These are phyloP conservation scores for Alternaria consortialis DNA, from an alignment of 2,329 filamentous ascomycete species.

Conservation along the genomic window DNA sequence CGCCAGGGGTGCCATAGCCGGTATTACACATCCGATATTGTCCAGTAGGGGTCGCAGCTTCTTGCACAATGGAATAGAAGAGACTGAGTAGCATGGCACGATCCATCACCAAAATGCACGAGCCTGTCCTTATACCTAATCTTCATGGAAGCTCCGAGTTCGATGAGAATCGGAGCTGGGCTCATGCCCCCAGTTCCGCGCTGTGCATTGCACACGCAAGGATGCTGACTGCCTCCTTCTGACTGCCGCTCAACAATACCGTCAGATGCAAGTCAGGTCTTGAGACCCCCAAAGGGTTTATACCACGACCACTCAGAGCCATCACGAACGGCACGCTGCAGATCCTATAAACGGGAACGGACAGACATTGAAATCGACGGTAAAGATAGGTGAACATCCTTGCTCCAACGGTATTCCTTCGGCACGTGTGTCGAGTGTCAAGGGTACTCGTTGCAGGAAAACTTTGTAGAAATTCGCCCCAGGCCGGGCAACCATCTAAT, in stretches of 20 bases:
- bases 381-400: constrained; percentile 2
- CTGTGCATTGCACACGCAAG: not conserved
- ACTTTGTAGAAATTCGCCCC: not conserved
- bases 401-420: not conserved
- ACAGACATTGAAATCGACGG: not conserved
- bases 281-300: not conserved
- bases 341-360: not conserved
- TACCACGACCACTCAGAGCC: constrained; percentile 1
- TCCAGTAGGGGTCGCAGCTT: not conserved
- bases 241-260: constrained; percentile 3
- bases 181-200: not conserved
- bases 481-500: constrained; percentile 10
- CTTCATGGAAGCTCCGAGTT: not conserved
- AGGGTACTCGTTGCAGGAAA: not conserved
- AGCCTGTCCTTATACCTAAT: not conserved
- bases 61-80: not conserved
- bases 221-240: not conserved
- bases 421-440: not conserved
- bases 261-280: not conserved
- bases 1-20: constrained; percentile 13
- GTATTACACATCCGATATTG: constrained; percentile 3
- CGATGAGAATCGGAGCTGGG: not conserved
- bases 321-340: not conserved
- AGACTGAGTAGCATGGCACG: not conserved
- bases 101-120: not conserved